A percentile compares a stretch with the other conserved stretches of the same genome.
These are phyloP conservation scores for Aureobasidium sp. DNA, from an alignment of 2,329 filamentous ascomycete genomes.

Conservation along the genomic window DNA sequence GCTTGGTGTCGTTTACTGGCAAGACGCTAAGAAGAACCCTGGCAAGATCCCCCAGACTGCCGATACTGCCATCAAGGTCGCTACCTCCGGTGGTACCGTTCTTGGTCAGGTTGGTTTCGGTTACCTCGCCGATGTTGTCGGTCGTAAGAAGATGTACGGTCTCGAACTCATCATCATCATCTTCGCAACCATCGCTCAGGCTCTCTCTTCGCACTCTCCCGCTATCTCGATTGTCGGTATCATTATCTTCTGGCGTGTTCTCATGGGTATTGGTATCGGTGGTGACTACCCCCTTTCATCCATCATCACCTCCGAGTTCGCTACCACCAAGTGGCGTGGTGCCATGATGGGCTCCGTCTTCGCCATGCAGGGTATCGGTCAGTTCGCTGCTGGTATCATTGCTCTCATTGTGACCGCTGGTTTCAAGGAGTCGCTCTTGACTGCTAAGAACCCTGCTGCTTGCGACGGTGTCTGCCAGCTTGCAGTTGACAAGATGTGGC, in stretches of 20 bases:
- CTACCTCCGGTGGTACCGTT: constrained; percentile 76
- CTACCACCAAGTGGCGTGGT: constrained; percentile 76
- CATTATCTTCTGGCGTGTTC: constrained; percentile 73
- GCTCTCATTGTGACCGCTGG: constrained; percentile 56
- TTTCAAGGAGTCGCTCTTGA: constrained; percentile 31
- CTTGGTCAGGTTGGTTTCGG: constrained; percentile 77
- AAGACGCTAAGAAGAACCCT: constrained; percentile 29
- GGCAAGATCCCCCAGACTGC: constrained; percentile 56
- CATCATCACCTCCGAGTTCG: constrained; percentile 82
- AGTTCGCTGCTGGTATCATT: constrained; percentile 67
- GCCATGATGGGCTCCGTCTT: constrained; percentile 86
- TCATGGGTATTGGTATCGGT: constrained; percentile 74
- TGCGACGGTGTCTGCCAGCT: constrained; percentile 60
- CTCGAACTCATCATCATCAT: constrained; percentile 75
- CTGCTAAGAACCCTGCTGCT: constrained; percentile 38
- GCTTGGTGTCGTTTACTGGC: constrained; percentile 72
- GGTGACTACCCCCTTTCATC: constrained; percentile 75
- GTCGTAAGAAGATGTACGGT: constrained; percentile 79
- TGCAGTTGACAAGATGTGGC: constrained; percentile 85
- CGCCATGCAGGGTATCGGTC: constrained; percentile 79
- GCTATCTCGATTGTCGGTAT: constrained; percentile 57
- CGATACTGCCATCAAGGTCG: constrained; percentile 78
- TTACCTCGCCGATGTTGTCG: constrained; percentile 67
- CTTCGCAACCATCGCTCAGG: constrained; percentile 66
- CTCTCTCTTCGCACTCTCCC: constrained; percentile 57